These are phyloP conservation scores for Candida sakaeoensis DNA, from an alignment of 805 yeast genomes.

Conservation along the genomic window DNA sequence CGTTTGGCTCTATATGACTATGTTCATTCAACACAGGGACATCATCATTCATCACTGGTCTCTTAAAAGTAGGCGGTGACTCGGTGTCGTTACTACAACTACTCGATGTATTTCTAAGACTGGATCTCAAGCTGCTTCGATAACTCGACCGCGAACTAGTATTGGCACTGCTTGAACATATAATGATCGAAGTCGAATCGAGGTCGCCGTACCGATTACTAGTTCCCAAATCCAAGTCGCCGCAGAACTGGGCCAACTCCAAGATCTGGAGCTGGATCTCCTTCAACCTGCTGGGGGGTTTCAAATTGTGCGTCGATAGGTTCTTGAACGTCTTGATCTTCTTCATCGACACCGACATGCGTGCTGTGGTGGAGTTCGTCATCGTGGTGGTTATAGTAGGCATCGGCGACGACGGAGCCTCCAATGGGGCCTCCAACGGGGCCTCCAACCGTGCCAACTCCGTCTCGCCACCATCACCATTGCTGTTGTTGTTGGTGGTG, in stretches of 20 bases:
- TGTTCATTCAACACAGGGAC: neutral
- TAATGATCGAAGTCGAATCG: constrained; percentile 10
- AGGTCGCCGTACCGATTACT: constrained; percentile 9
- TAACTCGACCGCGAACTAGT: constrained; percentile 9
- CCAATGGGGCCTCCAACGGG: no score
- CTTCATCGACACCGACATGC: constrained; percentile 6
- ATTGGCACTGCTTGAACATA: constrained; percentile 6
- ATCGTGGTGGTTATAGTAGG: neutral
- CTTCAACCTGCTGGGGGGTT: constrained; percentile 5
- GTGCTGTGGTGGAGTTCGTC: neutral
- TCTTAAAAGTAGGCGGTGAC: constrained; percentile 7
- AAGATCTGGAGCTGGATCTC: constrained; percentile 10
- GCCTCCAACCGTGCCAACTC: no score
- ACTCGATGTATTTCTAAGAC: constrained; percentile 3
- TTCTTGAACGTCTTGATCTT: constrained; percentile 8
- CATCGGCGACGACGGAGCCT: constrained; percentile 1
- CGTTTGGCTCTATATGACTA: no score
- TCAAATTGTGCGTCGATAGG: constrained; percentile 6
- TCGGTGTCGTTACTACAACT: constrained; percentile 6
- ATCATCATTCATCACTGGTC: neutral
- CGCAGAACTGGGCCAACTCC: constrained; percentile 9
- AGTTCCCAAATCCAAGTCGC: constrained; percentile 10
- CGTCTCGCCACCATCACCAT: neutral
- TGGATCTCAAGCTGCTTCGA: constrained; percentile 7
- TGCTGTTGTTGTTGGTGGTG: neutral